Evolutionary conservation across 371 early-diverging fungal species (phyloP), one percentile per base, ranked within the genome.

Genomic region (Entomophthora muscae): DNA sequence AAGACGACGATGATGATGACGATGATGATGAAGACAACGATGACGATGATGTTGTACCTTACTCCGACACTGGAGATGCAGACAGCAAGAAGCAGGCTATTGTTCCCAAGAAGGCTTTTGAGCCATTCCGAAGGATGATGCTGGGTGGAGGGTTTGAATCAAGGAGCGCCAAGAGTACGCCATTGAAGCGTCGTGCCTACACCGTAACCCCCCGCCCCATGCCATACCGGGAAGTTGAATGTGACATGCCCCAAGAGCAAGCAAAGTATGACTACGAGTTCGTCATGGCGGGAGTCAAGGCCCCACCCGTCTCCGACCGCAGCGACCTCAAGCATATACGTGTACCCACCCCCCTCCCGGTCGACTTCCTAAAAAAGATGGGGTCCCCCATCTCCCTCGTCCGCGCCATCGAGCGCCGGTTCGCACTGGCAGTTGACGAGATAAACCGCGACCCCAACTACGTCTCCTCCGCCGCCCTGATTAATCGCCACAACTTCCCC

Each of bases 391-490:
- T 54, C 30, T 24, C 17, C 3, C 24, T n/a, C 31, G 63, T 63
- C 1, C 3, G 63, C 1, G 7, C 53, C 13, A 24, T 55, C 30
- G 63, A 63, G 31, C 21, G 55, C 7, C 2, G 26, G 17, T 53
- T 63, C 31, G 63, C 63, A 2, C 27, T 30, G 13, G 29, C 3
- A 2, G 29, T 32, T 32, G 3, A 28, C 27, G 22, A 31, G 21
- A 3, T 63, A 3, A 63, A 63, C 55, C 10, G 28, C 24, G 30
- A 53, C 32, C 13, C 24, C 7, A 32, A 63, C 23, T 55, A 22
- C 26, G 32, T 63, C 1, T 63, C 63, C 12, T 13, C 31, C 24
- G 63, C 63, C 21, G 54, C 63, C n/a, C 31, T 63, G n/a, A 55
- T 63, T 22, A 63, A 63, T 22, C n/a, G 27, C 10, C n/a, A 51